Percentiles rank a stretch among this genome's conserved stretches.
Conservation (phyloP, 768 basidiomycete genomes). For the Tricholoma hemisulphureum region DNA sequence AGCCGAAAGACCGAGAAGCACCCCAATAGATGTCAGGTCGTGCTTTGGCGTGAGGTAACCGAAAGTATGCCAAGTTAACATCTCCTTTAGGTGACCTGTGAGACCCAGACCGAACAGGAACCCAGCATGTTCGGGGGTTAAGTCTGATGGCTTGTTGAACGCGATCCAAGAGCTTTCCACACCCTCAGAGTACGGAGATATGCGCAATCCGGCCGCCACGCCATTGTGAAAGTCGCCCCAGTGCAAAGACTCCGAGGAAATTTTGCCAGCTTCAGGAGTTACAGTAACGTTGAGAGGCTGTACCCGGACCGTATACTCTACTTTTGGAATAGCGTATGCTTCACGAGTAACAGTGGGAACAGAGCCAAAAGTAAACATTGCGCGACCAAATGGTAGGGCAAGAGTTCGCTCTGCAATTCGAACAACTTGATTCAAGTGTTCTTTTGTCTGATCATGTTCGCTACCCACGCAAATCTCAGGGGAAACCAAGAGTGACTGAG, state of each 20-base stretch:
- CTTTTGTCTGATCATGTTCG: constrained; percentile 84
- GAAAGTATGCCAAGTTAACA: constrained; percentile 95
- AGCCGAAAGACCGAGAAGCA: constrained; percentile 90
- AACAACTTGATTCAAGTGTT: constrained; percentile 78
- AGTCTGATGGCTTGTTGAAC: constrained; percentile 89
- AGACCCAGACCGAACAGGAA: constrained; percentile 91
- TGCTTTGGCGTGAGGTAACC: constrained; percentile 94
- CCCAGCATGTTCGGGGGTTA: constrained; percentile 94
- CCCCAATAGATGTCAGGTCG: constrained; percentile 90
- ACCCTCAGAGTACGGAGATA: constrained; percentile 68
- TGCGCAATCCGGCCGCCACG: constrained; percentile 85
- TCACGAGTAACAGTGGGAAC: constrained; percentile 74
- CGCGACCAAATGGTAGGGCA: constrained; percentile 86
- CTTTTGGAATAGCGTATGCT: constrained; percentile 74
- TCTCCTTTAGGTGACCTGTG: constrained; percentile 83
- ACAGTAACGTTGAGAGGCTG: constrained; percentile 70
- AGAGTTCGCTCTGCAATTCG: constrained; percentile 85
- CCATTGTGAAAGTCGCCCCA: constrained; percentile 99
- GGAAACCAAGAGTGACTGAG: neutral
- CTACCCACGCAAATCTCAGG: constrained; percentile 37
- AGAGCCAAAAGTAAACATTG: constrained; percentile 88
- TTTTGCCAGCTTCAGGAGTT: constrained; percentile 68
- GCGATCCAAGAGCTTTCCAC: constrained; percentile 95
- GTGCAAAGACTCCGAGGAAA: constrained; percentile 64
- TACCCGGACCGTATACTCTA: constrained; percentile 72